Evolutionary conservation across 805 yeast genomes (phyloP).

Genomic region (Hanseniaspora singularis): DNA sequence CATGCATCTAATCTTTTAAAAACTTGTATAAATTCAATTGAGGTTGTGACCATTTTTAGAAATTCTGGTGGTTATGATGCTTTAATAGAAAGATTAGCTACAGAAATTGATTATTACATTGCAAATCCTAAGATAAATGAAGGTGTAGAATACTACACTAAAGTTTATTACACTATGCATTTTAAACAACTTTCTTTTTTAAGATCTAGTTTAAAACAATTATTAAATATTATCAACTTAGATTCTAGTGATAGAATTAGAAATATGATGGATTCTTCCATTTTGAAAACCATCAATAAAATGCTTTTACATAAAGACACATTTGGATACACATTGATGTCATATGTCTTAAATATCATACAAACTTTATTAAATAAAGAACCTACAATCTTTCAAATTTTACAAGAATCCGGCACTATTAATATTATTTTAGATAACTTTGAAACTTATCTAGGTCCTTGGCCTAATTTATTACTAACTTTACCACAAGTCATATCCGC

Average conservation of each 20-base stretch:
- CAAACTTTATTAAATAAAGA: conserved; percentile 72
- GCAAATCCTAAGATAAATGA: conserved; percentile 48
- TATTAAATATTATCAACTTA: conserved; percentile 50
- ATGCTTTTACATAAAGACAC: conserved; percentile 44
- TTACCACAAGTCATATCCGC: conserved; percentile 75
- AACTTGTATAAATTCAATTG: conserved; percentile 34
- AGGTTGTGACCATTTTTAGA: conserved; percentile 50
- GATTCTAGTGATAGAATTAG: conserved; percentile 76
- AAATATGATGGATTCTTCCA: conserved; percentile 72
- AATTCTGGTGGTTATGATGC: conserved; percentile 52
- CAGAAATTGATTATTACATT: conserved; percentile 55
- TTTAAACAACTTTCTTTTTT: conserved; percentile 50
- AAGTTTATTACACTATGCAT: conserved; percentile 41
- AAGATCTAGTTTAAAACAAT: conserved; percentile 51
- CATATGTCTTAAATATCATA: conserved; percentile 51
- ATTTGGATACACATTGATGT: conserved; percentile 57
- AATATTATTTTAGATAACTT: conserved; percentile 52
- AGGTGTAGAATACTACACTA: conserved; percentile 38
- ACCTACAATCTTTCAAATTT: conserved; percentile 73
- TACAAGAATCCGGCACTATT: conserved; percentile 66
- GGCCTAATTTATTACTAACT: conserved; percentile 45
- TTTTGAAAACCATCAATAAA: conserved; percentile 48
- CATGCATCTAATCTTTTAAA: conserved; percentile 53
- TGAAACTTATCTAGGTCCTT: conserved; percentile 42
- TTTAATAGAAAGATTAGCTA: conserved; percentile 47